Evolutionary conservation across 495 filamentous ascomycete species (phyloP), one percentile per base, ranked within the genome.

Genomic region (Bryoglossum gracile): DNA sequence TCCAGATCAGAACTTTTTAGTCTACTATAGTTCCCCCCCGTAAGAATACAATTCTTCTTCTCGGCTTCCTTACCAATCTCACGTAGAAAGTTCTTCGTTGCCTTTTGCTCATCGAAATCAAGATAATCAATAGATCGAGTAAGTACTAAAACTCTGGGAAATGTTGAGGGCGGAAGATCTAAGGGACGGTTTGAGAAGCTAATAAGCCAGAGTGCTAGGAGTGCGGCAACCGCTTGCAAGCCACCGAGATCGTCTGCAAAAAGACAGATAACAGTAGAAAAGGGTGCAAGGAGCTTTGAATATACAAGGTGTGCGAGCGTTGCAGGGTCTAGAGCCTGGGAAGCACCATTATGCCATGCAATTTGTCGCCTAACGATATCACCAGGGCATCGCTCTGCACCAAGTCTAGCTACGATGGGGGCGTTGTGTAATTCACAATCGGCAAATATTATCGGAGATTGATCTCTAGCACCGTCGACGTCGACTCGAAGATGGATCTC

Each of bases 221-320:
- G 2, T 16, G 25, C n/a, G 10, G 48, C 48, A 2, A 51, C 24
- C 2, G 9, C 24, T 17, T 3, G 16, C 2, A 35, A 9, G 2
- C 48, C 48, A 3, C 48, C 48, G 13, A 43, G 19, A 18, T 51
- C 48, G 19, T 51, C 39, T 4, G 48, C 48, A 38, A 51, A 51
- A 3, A 51, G 22, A 28, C 48, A 51, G 2, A 51, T 22, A 19
- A 38, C 21, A 23, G 38, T 43, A 24, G 28, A 37, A 36, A 51
- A 51, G 2, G 40, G 48, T 6, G 22, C 14, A 3, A 51, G 8
- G 4, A 51, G 38, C 28, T 51, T 25, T 11, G 39, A 8, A 32
- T 51, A 51, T 2, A 51, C 23, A 22, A 51, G 17, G 14, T 51
- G 38, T 3, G 48, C 48, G 10, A 51, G 13, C 8, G 25, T 4